phyloP scores from a whole-genome alignment of 257 asterid genomes.

The Dorcoceras hygrometricum region DNA sequence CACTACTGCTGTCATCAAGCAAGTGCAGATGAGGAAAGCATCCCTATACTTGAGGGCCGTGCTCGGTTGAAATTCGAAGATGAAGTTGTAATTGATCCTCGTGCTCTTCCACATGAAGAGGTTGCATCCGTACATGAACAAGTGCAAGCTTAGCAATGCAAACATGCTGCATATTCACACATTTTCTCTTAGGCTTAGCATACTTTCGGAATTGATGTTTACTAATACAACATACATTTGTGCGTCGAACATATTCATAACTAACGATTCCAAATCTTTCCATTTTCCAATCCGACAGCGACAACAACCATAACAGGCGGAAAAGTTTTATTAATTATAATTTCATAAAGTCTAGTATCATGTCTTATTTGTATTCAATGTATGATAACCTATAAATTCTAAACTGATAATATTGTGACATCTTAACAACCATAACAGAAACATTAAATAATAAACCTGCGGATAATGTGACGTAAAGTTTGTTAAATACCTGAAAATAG shows the following conservation, averaged over 20 bases:
- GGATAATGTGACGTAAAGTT: slow-evolving; percentile 17
- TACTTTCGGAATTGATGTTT: too few species aligned
- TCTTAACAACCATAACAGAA: background rate
- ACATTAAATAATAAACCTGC: background rate
- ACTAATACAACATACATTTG: too few species aligned
- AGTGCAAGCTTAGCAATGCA: slow-evolving; percentile 86
- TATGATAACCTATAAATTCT: too few species aligned
- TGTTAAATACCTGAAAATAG: slow-evolving; percentile 66
- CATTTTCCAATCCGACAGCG: too few species aligned
- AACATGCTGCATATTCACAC: slow-evolving; percentile 63
- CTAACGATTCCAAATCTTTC: too few species aligned
- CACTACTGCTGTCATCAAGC: slow-evolving; percentile 82
- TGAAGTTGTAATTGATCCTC: slow-evolving; percentile 80
- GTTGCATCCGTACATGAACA: slow-evolving; percentile 91
- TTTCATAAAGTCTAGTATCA: too few species aligned
- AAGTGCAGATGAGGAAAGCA: slow-evolving; percentile 80
- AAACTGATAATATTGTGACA: background rate
- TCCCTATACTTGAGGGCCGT: slow-evolving; percentile 79
- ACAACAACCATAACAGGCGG: too few species aligned
- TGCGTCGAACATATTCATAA: too few species aligned
- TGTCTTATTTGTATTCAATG: too few species aligned
- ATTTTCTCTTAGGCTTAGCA: too few species aligned
- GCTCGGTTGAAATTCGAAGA: slow-evolving; percentile 68
- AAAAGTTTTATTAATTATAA: too few species aligned
- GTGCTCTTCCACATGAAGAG: slow-evolving; percentile 81